A percentile compares a stretch with the other conserved stretches of the same genome.
Evolutionary conservation across 257 asterid species (phyloP).

Genomic region (Nicotiana obtusifolia): DNA sequence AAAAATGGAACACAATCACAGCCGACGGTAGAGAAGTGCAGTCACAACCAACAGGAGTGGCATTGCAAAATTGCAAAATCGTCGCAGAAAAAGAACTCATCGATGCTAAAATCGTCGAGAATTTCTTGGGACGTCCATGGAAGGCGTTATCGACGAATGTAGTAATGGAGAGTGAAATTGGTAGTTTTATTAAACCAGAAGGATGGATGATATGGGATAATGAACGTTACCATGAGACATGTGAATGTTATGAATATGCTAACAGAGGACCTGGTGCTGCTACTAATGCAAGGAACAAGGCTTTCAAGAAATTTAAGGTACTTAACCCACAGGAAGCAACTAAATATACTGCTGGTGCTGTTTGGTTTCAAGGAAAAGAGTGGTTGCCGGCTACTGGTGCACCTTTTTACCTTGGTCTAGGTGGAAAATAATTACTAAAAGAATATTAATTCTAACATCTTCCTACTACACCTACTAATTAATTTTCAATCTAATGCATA

Average conservation of each 20-base stretch:
- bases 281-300: slow-evolving; percentile 16
- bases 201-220: slow-evolving; percentile 47
- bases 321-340: slow-evolving; percentile 6
- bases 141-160: slow-evolving; percentile 32
- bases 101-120: slow-evolving; percentile 27
- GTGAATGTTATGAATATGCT: slow-evolving; percentile 37
- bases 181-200: slow-evolving; percentile 50
- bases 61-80: slow-evolving; percentile 56
- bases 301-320: slow-evolving; percentile 14
- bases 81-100: slow-evolving; percentile 35
- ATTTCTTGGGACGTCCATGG: slow-evolving; percentile 70
- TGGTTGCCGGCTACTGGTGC: slow-evolving; percentile 26
- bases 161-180: slow-evolving; percentile 53
- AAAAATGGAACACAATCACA: slow-evolving; percentile 42
- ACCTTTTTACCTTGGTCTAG: slow-evolving; percentile 18
- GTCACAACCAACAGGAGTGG: slow-evolving; percentile 36
- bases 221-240: slow-evolving; percentile 13
- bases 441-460: too few relatives aligned
- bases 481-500: too few relatives aligned
- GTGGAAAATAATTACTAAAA: neutral
- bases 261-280: slow-evolving; percentile 52
- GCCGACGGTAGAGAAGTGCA: slow-evolving; percentile 52
- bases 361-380: slow-evolving; percentile 10
- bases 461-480: too few relatives aligned
- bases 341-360: slow-evolving; percentile 12